Base-by-base conservation (phyloP, 1,139 yeast species). In the Sugiyamaella japonica region DNA sequence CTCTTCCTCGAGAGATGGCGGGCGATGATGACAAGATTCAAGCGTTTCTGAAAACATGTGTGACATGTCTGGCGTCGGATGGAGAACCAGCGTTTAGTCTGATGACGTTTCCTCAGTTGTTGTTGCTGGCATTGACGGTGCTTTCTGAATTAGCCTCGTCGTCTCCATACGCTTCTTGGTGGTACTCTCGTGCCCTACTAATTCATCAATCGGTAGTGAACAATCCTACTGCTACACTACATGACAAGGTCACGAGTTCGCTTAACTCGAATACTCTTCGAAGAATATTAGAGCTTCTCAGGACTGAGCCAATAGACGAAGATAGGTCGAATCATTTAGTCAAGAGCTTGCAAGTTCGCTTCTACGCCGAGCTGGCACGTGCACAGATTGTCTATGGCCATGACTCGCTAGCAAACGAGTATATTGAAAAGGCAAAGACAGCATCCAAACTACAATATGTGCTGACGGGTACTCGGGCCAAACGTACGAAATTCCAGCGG, bases 401-500 rank as follows among this genome's bases (percentile, higher is more conserved):
- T 82, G 61, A 84, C 75, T 61, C 79, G 82, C 39, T 91, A 81
- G 67, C 76, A 77, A 66, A 75, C 78, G 46, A 82, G 80, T 8
- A 76, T 77, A 31, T 77, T 81, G 63, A 72, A 70, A 10, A 78
- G 75, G 70, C 95, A 80, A 29, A 79, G 77, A 55, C 76, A 15
- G 48, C 57, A 10, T 83, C 95, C 0, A 80, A 82, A 1, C 76
- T 95, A 48, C 74, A 78, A 42, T 79, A 86, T 59, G 79, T 85
- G 0, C 72, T 91, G 48, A 86, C 97, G 1, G 99, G 99, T 60
- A 89, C 93, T 49, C 83, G 84, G 62, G 97, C 96, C 5, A 87
- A 85, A 66, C 78, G 95, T 67, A 91, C 99, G 2, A 89, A 88
- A 68, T 88, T 75, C 67, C 99, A 93, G 71, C 79, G 78, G 46